Conservation (phyloP, 1,284 basidiomycete genomes). For the Dichomitus squalens region DNA sequence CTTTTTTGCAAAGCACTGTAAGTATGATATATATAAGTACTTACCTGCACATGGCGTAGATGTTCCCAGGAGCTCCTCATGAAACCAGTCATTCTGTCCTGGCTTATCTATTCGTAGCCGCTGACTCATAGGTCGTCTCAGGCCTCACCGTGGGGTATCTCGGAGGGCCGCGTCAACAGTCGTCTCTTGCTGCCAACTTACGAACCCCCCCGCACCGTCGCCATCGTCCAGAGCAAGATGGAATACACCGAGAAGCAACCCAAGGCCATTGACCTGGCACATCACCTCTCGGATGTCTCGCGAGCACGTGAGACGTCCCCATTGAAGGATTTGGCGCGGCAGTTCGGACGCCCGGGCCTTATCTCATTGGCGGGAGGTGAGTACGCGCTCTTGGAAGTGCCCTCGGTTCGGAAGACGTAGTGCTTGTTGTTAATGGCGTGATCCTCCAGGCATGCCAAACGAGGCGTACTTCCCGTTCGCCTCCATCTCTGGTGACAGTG, state of each 20-base stretch:
- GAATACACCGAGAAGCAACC: slow-evolving; percentile 35
- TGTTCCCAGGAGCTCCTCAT: too few species aligned
- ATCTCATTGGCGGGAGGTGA: slow-evolving; percentile 66
- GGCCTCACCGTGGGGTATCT: too few species aligned
- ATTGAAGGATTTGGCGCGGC: slow-evolving; percentile 66
- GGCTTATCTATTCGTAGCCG: too few species aligned
- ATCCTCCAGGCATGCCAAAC: slow-evolving; percentile 54
- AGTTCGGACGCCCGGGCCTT: slow-evolving; percentile 50
- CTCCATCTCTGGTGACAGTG: slow-evolving; percentile 50
- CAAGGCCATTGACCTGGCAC: slow-evolving; percentile 57
- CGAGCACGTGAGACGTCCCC: slow-evolving; percentile 56
- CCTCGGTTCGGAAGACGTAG: background rate
- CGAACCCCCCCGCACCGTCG: slow-evolving; percentile 12
- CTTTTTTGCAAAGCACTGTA: too few species aligned
- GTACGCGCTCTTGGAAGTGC: slow-evolving; percentile 29
- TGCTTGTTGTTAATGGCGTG: background rate
- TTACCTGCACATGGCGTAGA: too few species aligned
- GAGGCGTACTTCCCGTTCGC: slow-evolving; percentile 67
- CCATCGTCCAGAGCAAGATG: slow-evolving; percentile 13
- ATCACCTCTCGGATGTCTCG: slow-evolving; percentile 61
- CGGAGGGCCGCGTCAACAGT: background rate
- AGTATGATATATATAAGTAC: too few species aligned
- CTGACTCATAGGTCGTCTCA: too few species aligned
- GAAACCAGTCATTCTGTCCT: too few species aligned
- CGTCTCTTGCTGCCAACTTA: background rate